Base-by-base conservation (phyloP, 768 basidiomycete species). In the Leccinellum rugosiceps region DNA sequence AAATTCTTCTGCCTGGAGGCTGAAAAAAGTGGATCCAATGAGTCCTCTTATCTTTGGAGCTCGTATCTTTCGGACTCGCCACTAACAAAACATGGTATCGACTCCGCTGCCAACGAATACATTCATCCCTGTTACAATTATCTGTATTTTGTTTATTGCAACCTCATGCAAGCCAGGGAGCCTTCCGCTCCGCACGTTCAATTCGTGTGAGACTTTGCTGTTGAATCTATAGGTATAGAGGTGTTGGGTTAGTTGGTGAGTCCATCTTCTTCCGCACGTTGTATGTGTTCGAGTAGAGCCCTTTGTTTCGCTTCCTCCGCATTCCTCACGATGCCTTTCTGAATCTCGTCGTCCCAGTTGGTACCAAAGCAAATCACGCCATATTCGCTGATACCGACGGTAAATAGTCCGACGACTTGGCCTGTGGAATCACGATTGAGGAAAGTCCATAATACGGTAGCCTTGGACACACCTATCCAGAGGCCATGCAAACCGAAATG, bases 311-410 rank as follows among this genome's bases (percentile, higher is more conserved):
- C 71, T 55, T 72, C 73, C 10, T 68, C 67, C 21, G 59, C 63
- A 55, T 77, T 77, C 31, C 78, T 67, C 34, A 62, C 58, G 2
- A 77, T 67, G 0, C 79, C 78, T 52, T 72, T 75, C 53, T 63
- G 63, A 15, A 82, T 64, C 58, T 82, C 80, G 26, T 69, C 65
- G 25, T 80, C 75, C 80, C 80, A 82, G 53, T 80, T 63, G 13
- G 80, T 82, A 1, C 76, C 77, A 17, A 79, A 68, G 74, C 80
- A 81, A 7, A 90, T 83, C 9, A 83, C 83, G 6, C 65, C 70
- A 56, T 88, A 88, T 70, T 89, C 88, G 21, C 83, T 79, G 14
- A 86, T 60, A 1, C 86, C 88, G n/a, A 90, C 86, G 3, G 83
- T 76, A 64, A 88, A 87, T 6, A 92, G 73, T 0, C 84, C 89